Evolutionary conservation across 306 rosid genomes (phyloP).

Genomic region (Quercus cerris): DNA sequence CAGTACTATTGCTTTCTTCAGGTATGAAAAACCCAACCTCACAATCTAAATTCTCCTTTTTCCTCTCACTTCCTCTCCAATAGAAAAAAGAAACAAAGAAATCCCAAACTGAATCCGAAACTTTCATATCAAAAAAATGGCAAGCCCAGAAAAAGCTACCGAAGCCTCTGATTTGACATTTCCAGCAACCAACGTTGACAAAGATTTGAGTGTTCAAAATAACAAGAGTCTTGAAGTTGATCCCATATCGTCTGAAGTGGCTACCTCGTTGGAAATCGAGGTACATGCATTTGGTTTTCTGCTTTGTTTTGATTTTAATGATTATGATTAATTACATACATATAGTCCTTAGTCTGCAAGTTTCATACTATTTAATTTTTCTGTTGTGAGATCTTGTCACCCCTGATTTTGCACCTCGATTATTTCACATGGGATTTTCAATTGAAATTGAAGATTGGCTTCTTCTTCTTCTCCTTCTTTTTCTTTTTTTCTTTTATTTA

Average conservation of each 20-base stretch:
- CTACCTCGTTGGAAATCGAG: slow-evolving; percentile 45
- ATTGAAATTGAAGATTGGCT: no score
- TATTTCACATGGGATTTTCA: not conserved
- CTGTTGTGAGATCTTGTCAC: not conserved
- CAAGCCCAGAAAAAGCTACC: slow-evolving; percentile 19
- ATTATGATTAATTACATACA: not conserved
- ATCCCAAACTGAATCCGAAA: slow-evolving; percentile 3
- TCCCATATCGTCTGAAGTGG: slow-evolving; percentile 42
- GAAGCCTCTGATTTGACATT: slow-evolving; percentile 29
- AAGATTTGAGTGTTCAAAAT: slow-evolving; percentile 34
- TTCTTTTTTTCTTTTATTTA: no score
- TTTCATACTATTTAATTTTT: not conserved
- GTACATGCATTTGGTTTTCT: slow-evolving; percentile 19
- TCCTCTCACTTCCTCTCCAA: slow-evolving; percentile 1
- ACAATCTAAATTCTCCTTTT: not conserved
- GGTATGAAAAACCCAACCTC: slow-evolving; percentile 7
- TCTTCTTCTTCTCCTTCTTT: no score
- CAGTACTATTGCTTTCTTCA: slow-evolving; percentile 3
- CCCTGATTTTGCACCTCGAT: not conserved
- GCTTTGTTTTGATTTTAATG: not conserved
- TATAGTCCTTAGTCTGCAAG: not conserved
- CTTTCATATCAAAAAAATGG: slow-evolving; percentile 31
- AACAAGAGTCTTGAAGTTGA: slow-evolving; percentile 38
- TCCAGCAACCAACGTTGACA: slow-evolving; percentile 37
- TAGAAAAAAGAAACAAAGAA: not conserved